A percentile compares a stretch with the other conserved stretches of the same genome.
These are phyloP conservation scores for Boletus rufocinnamomeus DNA, from an alignment of 768 basidiomycete genomes.

Conservation along the genomic window DNA sequence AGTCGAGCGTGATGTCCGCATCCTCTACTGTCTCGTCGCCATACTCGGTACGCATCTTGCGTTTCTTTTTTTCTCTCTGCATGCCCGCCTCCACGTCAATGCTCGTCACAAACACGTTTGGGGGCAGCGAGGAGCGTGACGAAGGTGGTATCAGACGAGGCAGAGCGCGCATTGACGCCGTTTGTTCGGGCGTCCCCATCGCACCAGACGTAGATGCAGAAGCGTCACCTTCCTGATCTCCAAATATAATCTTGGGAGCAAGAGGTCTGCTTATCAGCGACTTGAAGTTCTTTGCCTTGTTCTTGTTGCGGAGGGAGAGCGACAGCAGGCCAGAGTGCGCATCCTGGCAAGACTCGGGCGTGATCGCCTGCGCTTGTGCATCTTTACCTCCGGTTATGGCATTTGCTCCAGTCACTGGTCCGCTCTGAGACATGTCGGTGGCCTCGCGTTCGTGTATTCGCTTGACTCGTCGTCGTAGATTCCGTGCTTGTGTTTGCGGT, in stretches of 20 bases:
- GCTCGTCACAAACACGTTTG: slow-evolving; percentile 69
- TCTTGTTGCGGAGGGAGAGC: slow-evolving; percentile 66
- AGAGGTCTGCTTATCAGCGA: slow-evolving; percentile 46
- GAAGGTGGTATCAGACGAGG: slow-evolving; percentile 63
- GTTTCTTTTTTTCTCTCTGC: slow-evolving; percentile 39
- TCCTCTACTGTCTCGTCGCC: slow-evolving; percentile 21
- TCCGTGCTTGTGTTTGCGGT: slow-evolving; percentile 55
- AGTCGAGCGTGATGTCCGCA: slow-evolving; percentile 10
- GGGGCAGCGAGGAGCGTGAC: slow-evolving; percentile 55
- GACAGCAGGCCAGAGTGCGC: slow-evolving; percentile 33
- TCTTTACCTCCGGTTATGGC: slow-evolving; percentile 23
- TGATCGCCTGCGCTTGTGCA: background rate
- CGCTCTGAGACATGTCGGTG: slow-evolving; percentile 19
- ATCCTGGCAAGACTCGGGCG: slow-evolving; percentile 21
- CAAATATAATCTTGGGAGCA: slow-evolving; percentile 58
- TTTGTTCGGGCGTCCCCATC: background rate
- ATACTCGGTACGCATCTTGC: slow-evolving; percentile 39
- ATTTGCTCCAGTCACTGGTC: slow-evolving; percentile 44
- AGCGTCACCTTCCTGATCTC: slow-evolving; percentile 16
- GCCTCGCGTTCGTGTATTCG: slow-evolving; percentile 34
- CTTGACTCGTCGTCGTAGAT: slow-evolving; percentile 56
- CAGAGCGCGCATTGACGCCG: slow-evolving; percentile 1
- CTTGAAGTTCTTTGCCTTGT: slow-evolving; percentile 71
- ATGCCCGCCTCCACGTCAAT: slow-evolving; percentile 62
- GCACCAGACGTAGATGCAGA: background rate